Base-by-base conservation (phyloP, 139 green algal genomes). In the Tetradesmus lagerheimii region DNA sequence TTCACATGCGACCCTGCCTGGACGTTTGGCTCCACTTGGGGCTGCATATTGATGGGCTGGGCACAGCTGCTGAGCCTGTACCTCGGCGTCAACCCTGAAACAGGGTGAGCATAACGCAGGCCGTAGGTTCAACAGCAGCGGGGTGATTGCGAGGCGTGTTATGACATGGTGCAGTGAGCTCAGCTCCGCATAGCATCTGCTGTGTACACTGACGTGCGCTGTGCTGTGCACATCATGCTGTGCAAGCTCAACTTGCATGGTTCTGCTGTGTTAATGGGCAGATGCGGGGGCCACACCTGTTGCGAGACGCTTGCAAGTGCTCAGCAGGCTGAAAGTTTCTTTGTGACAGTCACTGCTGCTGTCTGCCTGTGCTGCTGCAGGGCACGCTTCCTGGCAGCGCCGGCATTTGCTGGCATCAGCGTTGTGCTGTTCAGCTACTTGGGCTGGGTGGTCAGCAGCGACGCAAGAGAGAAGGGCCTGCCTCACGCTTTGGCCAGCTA, bases 1-100 rank as follows among this genome's bases (percentile, higher is more conserved):
- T 93, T 94, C 78, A 97, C 93, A 12, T 77, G 93, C 2, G 97
- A 99, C 92, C 53, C 91, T 41, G 93, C 98, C 67, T 99, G 97
- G 97, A 90, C 95, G 35, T 92, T 91, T 43, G 96, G 96, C 83
- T 93, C 90, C 15, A 89, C 88, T 34, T 98, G 97, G 96, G 95
- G 93, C 25, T 92, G 78, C 47, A 62, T 94, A 1, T 79, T 96
- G 77, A 95, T 94, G 81, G 95, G 96, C 39, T 97, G 95, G 94
- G 95, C 92, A 3, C 92, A 97, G 90, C 91, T 98, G 66, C 93
- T 98, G 43, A 95, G 92, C 89, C 93, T 99, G 84, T 91, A 88
- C 79, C 41, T 94, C 0, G 89, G 83, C 27, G 67, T 78, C 1
- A 92, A 91, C 20, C 76, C 86, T 12, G 86, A 66, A 15, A 94